phyloP scores from a whole-genome alignment of 2,329 filamentous ascomycete genomes.

The Aureobasidium sp. region DNA sequence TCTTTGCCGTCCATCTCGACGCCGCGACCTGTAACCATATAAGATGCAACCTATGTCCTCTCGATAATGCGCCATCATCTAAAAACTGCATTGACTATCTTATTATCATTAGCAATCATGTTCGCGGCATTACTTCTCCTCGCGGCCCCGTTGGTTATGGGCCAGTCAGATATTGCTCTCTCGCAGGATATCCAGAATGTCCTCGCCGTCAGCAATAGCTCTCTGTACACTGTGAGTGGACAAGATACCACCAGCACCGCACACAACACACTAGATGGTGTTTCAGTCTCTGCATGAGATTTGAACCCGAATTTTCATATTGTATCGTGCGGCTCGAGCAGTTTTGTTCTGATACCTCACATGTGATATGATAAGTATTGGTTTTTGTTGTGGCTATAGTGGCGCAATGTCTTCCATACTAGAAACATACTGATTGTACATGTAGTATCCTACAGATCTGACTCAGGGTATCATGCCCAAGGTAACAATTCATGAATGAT shows the following conservation, averaged over 20 bases:
- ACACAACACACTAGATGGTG: too few relatives aligned
- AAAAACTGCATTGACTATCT: not conserved
- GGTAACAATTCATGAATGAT: constrained; percentile 3
- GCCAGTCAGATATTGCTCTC: constrained; percentile 32
- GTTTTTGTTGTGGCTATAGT: too few relatives aligned
- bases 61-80: not conserved
- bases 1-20: not conserved
- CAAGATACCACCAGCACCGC: too few relatives aligned
- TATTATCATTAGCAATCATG: constrained; percentile 7
- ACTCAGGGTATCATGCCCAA: constrained; percentile 55
- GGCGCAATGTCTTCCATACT: too few relatives aligned
- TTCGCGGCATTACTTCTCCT: not conserved
- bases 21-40: not conserved
- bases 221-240: constrained; percentile 38
- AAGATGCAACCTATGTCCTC: not conserved
- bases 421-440: too few relatives aligned
- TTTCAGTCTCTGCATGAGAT: too few relatives aligned
- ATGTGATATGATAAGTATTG: too few relatives aligned
- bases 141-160: constrained; percentile 15
- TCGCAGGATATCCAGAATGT: constrained; percentile 49
- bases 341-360: too few relatives aligned
- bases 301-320: too few relatives aligned
- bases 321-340: too few relatives aligned
- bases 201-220: constrained; percentile 45
- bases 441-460: constrained; percentile 52